Base-by-base conservation (phyloP, 495 filamentous ascomycete genomes). In the Aspergillus asperescens region DNA sequence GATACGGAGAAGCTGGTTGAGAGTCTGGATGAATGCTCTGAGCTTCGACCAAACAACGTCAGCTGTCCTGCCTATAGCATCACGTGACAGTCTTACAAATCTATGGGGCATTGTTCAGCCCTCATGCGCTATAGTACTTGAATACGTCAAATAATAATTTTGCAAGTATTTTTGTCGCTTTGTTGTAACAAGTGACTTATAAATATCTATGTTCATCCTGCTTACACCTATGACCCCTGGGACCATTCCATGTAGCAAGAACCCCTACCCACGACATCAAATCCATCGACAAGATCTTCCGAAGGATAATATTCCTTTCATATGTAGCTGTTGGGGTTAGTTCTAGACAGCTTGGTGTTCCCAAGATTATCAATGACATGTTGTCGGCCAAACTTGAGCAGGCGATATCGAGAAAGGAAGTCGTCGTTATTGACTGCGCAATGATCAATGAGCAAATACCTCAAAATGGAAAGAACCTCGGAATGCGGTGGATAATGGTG, bases 341-440 rank as follows among this genome's bases (percentile, higher is more conserved):
- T 15, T 0, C 0, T 1, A 15, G 12, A 5, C 7, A 16, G 0
- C 19, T 4, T 16, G 18, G 3, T 38, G 41, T 64, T 67, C 15
- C 71, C 73, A 49, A 77, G 48, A 13, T 63, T 55, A 12, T 70
- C 62, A 58, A 81, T 67, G 16, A 86, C 73, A 18, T 79, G 64
- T 31, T 83, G 68, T 16, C 76, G 73, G 18, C 75, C 75, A 45
- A 74, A 84, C 59, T 87, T 87, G 1, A 84, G 81, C 56, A 88
- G 84, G 49, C 84, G 81, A 68, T 81, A 89, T 49, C 83, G 77
- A 7, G 88, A 92, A 52, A 90, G 72, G 61, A 83, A 96, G 67
- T 95, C 91, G 61, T 96, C 91, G 32, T 83, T 82, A 60, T 87
- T 90, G 52, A 92, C 89, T 91, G 57, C 2, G 48, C 32, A 0